phyloP scores from a whole-genome alignment of 2,329 filamentous ascomycete species.

The Ascochyta koolunga region DNA sequence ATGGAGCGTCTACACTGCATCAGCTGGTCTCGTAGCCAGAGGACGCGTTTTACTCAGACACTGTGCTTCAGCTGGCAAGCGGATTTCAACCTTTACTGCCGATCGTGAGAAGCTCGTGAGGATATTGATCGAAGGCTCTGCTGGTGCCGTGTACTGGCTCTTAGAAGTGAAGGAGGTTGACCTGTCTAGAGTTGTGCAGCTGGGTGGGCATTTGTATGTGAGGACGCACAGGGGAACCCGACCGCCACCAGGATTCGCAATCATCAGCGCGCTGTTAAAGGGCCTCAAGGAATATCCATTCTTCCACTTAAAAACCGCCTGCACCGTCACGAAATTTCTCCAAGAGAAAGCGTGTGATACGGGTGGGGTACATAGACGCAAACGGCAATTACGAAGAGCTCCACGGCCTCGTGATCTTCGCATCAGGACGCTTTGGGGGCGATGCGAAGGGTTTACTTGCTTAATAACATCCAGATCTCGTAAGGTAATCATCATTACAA shows the following conservation, averaged over 20 bases:
- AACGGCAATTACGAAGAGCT: slow-evolving; percentile 49
- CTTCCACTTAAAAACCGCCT: slow-evolving; percentile 60
- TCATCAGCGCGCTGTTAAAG: slow-evolving; percentile 61
- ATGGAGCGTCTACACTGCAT: slow-evolving; percentile 65
- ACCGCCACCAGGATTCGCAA: slow-evolving; percentile 64
- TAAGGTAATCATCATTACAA: slow-evolving; percentile 64
- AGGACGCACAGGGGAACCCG: slow-evolving; percentile 65
- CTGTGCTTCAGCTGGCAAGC: slow-evolving; percentile 61
- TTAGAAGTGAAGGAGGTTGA: slow-evolving; percentile 64
- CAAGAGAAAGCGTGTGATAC: slow-evolving; percentile 51
- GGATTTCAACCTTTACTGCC: slow-evolving; percentile 35
- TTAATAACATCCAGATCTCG: slow-evolving; percentile 64
- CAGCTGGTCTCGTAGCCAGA: slow-evolving; percentile 51
- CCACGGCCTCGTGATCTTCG: slow-evolving; percentile 64
- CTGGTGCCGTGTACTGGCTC: slow-evolving; percentile 62
- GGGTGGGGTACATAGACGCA: slow-evolving; percentile 58
- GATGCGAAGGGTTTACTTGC: slow-evolving; percentile 64
- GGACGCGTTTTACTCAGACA: slow-evolving; percentile 61
- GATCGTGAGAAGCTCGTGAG: slow-evolving; percentile 55
- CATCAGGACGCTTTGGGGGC: slow-evolving; percentile 67
- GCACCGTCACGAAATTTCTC: slow-evolving; percentile 61
- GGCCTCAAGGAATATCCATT: slow-evolving; percentile 56
- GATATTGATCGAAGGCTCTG: slow-evolving; percentile 57
- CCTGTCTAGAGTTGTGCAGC: slow-evolving; percentile 61
- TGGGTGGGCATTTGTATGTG: slow-evolving; percentile 64